Conservation (phyloP, 345 rosid species). For the Nephelium lappaceum region DNA sequence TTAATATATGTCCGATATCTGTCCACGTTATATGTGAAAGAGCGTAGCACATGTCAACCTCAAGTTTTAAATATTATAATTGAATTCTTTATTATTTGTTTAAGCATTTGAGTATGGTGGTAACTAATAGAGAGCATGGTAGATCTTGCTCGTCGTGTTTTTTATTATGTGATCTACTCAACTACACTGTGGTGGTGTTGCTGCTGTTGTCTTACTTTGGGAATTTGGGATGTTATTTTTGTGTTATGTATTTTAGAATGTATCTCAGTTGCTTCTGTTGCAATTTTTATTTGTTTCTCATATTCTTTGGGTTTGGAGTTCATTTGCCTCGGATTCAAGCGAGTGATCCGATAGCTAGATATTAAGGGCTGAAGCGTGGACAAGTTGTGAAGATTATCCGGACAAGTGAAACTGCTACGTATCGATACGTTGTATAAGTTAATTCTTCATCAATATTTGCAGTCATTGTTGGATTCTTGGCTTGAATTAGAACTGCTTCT, state of each 20-base stretch:
- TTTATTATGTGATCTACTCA: not conserved
- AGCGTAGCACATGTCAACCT: too few species aligned
- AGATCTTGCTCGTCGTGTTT: not conserved
- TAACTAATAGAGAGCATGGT: not conserved
- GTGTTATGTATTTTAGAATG: not conserved
- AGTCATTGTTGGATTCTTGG: not conserved
- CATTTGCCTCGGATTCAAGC: conserved; percentile 74
- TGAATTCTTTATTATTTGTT: too few species aligned
- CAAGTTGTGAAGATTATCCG: conserved; percentile 76
- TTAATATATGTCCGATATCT: too few species aligned
- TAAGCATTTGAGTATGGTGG: too few species aligned
- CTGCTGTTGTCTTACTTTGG: not conserved
- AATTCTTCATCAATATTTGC: not conserved
- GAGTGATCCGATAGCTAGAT: conserved; percentile 73
- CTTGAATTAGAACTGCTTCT: not conserved
- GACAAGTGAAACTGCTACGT: conserved; percentile 73
- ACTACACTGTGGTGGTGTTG: not conserved
- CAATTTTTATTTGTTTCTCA: not conserved
- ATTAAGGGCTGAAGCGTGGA: conserved; percentile 69
- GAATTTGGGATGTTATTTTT: not conserved
- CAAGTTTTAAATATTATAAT: too few species aligned
- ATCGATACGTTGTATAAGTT: conserved; percentile 58
- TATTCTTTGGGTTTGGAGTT: conserved; percentile 11
- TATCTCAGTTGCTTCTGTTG: not conserved
- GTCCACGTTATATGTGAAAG: too few species aligned